These are phyloP conservation scores for Aspergillus candidus DNA, from an alignment of 2,329 filamentous ascomycete species.

Conservation along the genomic window DNA sequence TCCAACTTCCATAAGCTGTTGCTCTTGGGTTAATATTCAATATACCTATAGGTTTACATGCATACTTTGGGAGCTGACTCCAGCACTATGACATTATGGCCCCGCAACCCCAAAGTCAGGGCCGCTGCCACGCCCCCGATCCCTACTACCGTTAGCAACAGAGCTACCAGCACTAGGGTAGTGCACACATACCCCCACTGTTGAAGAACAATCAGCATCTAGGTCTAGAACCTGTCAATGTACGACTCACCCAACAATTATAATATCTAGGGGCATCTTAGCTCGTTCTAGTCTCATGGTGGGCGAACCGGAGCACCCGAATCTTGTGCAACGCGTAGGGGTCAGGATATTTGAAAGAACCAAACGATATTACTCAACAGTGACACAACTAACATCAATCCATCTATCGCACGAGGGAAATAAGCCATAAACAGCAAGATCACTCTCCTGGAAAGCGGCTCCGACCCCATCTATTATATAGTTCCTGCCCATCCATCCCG, in stretches of 20 bases:
- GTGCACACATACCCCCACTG: not conserved
- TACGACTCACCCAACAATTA: constrained; percentile 30
- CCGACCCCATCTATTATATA: too few species aligned
- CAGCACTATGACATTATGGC: constrained; percentile 28
- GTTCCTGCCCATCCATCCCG: too few species aligned
- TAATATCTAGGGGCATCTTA: constrained; percentile 24
- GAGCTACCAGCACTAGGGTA: not conserved
- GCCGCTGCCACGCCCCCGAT: constrained; percentile 34
- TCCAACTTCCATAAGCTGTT: constrained; percentile 50
- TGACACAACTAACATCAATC: too few species aligned
- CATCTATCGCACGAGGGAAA: too few species aligned
- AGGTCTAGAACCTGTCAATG: constrained; percentile 14
- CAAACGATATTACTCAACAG: too few species aligned
- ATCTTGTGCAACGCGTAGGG: too few species aligned
- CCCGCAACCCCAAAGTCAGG: constrained; percentile 28
- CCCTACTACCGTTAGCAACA: constrained; percentile 16
- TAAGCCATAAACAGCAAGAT: too few species aligned
- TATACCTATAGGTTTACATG: not conserved
- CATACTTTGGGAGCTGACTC: constrained; percentile 31
- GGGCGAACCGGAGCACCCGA: not conserved
- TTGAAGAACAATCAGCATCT: constrained; percentile 15
- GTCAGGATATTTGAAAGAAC: too few species aligned
- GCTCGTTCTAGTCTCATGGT: constrained; percentile 20
- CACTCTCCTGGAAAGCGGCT: too few species aligned
- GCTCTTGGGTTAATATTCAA: constrained; percentile 3